Base-by-base conservation (phyloP, 345 rosid genomes). In the Noccaea bulbosa region DNA sequence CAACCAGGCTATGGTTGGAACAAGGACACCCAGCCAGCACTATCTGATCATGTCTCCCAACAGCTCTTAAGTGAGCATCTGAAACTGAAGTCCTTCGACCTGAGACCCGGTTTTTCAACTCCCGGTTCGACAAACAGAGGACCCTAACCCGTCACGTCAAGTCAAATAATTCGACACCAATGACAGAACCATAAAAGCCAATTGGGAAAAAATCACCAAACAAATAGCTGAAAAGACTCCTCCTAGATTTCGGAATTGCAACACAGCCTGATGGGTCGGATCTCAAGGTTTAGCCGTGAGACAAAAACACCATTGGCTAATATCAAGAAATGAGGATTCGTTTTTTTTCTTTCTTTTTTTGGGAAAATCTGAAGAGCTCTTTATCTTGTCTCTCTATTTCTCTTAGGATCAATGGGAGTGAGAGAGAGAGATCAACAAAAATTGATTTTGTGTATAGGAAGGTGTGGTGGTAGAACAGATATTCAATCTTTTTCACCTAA, bases 31-130 rank as follows among this genome's bases (percentile, higher is more conserved):
- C 89, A 76, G 65, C 80, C 84, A 35, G 78, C 78, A 38, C 75
- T 85, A 52, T 85, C 86, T 56, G 90, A 85, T 72, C 90, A 81
- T 58, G 89, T 87, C 17, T 83, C 90, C 49, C 84, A 84, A 66
- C 90, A 86, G 82, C 79, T 86, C 49, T 70, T 82, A 61, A 82
- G 87, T 27, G 92, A 85, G 72, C 89, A 75, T 71, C 78, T 77
- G 48, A 83, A 83, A 79, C 69, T 80, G 56, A 86, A 83, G 65
- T 71, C 84, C 60, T 67, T 83, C 50, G 85, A 87, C 69, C 77
- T 89, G 65, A 84, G 80, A 58, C 79, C 84, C 30, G 73, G 79
- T 71, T 77, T 62, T 27, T 64, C 83, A 67, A 63, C 76, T 71
- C 85, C 68, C 44, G 78, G 82, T 8, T 77, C 73, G 2, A 71